These are phyloP conservation scores for Cyclotella cryptica DNA, from an alignment of 108 stramenopile genomes.

Conservation along the genomic window DNA sequence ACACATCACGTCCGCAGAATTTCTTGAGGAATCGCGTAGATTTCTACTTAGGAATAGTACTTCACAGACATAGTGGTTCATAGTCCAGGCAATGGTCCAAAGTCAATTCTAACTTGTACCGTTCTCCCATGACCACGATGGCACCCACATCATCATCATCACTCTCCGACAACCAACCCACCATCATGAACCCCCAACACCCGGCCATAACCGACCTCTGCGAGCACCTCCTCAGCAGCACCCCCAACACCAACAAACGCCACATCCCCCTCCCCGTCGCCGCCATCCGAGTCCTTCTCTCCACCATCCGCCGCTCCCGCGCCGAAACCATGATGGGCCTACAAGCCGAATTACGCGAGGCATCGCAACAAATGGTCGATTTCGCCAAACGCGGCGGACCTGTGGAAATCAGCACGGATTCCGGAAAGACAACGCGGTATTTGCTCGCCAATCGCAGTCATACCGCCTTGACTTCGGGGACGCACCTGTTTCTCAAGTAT, in stretches of 20 bases:
- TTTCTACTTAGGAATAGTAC: no score
- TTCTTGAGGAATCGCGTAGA: no score
- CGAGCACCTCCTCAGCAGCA: slow-evolving; percentile 23
- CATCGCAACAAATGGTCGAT: slow-evolving; percentile 65
- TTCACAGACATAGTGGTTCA: no score
- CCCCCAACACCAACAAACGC: background rate
- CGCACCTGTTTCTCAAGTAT: slow-evolving; percentile 88
- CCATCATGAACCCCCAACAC: slow-evolving; percentile 26
- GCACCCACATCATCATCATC: background rate
- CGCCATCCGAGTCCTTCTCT: slow-evolving; percentile 85
- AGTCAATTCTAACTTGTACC: no score
- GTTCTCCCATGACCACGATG: background rate
- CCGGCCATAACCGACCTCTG: slow-evolving; percentile 50
- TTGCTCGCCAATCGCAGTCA: slow-evolving; percentile 59
- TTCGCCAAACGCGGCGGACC: slow-evolving; percentile 52
- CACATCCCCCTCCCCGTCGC: slow-evolving; percentile 85
- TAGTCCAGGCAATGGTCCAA: no score
- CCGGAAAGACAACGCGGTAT: slow-evolving; percentile 2
- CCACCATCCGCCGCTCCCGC: slow-evolving; percentile 80
- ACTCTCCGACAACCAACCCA: background rate
- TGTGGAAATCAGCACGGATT: background rate
- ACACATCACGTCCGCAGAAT: no score
- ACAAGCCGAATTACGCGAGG: slow-evolving; percentile 81
- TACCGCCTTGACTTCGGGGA: slow-evolving; percentile 77
- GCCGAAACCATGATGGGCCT: slow-evolving; percentile 92